These are phyloP conservation scores for Thalia dealbata DNA, from an alignment of 176 grass and related monocot genomes.

Conservation along the genomic window DNA sequence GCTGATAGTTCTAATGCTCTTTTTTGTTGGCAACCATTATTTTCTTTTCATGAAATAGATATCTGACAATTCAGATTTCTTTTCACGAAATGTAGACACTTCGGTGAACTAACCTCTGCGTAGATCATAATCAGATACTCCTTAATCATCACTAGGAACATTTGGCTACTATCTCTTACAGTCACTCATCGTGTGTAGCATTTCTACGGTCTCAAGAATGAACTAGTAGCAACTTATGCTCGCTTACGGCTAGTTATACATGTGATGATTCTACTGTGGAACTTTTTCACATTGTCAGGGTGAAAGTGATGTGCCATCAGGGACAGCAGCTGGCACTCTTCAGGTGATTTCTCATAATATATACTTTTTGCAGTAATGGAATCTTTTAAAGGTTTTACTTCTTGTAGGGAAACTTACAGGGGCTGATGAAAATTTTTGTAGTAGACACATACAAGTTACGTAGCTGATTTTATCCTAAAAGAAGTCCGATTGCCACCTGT, in stretches of 20 bases:
- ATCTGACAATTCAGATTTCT: neutral
- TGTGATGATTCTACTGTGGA: neutral
- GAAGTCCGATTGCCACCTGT: slow-evolving; percentile 43
- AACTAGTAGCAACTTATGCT: neutral
- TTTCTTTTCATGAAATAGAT: neutral
- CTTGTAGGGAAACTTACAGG: neutral
- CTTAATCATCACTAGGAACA: neutral
- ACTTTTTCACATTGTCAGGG: slow-evolving; percentile 33
- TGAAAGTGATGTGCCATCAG: slow-evolving; percentile 56
- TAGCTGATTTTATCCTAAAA: slow-evolving; percentile 74
- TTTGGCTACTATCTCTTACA: too few species aligned
- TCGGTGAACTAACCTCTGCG: neutral
- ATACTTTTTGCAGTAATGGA: neutral
- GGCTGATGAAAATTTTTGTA: slow-evolving; percentile 36
- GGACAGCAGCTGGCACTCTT: slow-evolving; percentile 49
- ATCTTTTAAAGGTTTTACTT: neutral
- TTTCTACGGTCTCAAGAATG: neutral
- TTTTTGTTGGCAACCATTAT: too few species aligned
- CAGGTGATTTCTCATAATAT: slow-evolving; percentile 43
- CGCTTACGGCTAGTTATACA: neutral
- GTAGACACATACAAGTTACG: slow-evolving; percentile 68
- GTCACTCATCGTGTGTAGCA: neutral
- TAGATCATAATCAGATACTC: neutral
- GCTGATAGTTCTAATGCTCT: too few species aligned
- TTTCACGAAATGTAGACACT: neutral